Conservation (phyloP, 2,329 filamentous ascomycete genomes). For the Aspergillus sclerotialis region DNA sequence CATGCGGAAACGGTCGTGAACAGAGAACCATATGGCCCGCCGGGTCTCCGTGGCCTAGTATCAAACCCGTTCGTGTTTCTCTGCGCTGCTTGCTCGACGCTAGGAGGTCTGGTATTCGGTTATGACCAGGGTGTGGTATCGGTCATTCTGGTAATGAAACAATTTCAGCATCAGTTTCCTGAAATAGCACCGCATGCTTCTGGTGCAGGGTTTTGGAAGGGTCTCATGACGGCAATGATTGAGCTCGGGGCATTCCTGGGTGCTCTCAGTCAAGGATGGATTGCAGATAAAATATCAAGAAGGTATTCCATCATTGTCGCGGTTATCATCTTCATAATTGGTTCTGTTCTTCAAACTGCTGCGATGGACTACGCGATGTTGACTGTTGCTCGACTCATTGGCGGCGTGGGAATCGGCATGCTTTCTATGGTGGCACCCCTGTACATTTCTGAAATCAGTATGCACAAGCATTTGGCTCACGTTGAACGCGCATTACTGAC, state of each 20-base stretch:
- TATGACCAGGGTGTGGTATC: slow-evolving; percentile 43
- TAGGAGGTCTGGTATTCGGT: slow-evolving; percentile 46
- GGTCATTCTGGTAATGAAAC: slow-evolving; percentile 47
- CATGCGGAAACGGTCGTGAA: slow-evolving; percentile 26
- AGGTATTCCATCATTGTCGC: slow-evolving; percentile 48
- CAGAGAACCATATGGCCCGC: slow-evolving; percentile 25
- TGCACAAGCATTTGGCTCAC: slow-evolving; percentile 2
- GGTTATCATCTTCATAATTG: slow-evolving; percentile 46
- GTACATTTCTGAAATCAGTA: slow-evolving; percentile 47
- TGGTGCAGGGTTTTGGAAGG: slow-evolving; percentile 36
- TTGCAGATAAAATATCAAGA: slow-evolving; percentile 47
- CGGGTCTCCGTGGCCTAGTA: slow-evolving; percentile 42
- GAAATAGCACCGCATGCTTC: slow-evolving; percentile 33
- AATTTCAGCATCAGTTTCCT: slow-evolving; percentile 42
- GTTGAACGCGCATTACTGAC: background rate
- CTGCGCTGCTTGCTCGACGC: slow-evolving; percentile 45
- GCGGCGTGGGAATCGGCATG: slow-evolving; percentile 48
- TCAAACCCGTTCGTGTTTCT: slow-evolving; percentile 44
- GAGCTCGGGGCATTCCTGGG: slow-evolving; percentile 46
- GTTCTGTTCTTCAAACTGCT: slow-evolving; percentile 46
- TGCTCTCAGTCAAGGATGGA: slow-evolving; percentile 42
- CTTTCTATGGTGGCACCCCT: slow-evolving; percentile 44
- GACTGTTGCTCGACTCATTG: slow-evolving; percentile 43
- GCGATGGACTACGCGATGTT: slow-evolving; percentile 47
- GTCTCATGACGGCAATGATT: slow-evolving; percentile 49